Base-by-base conservation (phyloP, 1,284 basidiomycete species). In the Puccinia hordei region DNA sequence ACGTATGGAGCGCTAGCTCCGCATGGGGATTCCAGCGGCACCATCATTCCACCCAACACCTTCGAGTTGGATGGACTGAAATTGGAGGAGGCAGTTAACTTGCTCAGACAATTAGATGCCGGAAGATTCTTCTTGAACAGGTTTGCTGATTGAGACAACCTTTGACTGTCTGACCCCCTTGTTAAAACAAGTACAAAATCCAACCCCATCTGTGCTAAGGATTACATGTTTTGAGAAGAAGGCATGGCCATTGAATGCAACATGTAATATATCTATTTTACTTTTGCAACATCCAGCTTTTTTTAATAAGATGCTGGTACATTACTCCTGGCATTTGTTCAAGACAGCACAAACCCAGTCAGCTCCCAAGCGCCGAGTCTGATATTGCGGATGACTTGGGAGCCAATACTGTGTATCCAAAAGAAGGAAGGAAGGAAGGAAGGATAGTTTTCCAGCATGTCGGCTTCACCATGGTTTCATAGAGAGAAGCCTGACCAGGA, bases 341-440 rank as follows among this genome's bases (percentile, higher is more conserved):
- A 76, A 66, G 44, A 66, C 24, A 19, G 59, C 74, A 49, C 49
- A 33, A 49, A 65, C 61, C 74, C 74, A 76, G 38, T 76, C 46
- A 38, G 74, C 74, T 35, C 30, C 49, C 24, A 76, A 38, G 41
- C 61, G 59, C 19, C 66, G 74, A 38, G 61, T 76, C 19, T 65
- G 74, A 65, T 76, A 65, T 30, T 76, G 74, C 22, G 74, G 74
- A 66, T 76, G 74, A 33, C 9, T 6, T 24, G 74, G 74, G 8
- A 76, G 27, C 55, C 59, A 76, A 66, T 76, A 63, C 74, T 76
- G 38, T 12, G 12, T 12, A 41, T 41, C 12, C 38, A 41, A 49
- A 49, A 13, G 41, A 49, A 49, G 6, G 10, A 15, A 15, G 15
- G 17, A 19, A 49, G 2, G 6, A 19, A 3, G 10, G 8, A 13